phyloP scores from a whole-genome alignment of 495 filamentous ascomycete genomes.

The Lepraria neglecta region DNA sequence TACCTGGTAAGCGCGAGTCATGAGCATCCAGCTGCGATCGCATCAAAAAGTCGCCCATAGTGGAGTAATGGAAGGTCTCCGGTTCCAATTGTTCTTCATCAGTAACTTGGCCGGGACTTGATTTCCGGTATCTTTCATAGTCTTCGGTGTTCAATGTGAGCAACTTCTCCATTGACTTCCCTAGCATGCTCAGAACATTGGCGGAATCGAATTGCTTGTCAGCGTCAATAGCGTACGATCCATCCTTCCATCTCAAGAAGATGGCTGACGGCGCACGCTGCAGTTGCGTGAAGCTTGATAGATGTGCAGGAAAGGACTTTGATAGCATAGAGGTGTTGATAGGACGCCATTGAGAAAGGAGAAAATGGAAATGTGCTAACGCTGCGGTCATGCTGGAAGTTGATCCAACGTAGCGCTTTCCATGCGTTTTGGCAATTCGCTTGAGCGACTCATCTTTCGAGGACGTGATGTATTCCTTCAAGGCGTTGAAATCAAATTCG shows the following conservation, averaged over 20 bases:
- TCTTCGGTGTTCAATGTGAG: slow-evolving; percentile 75
- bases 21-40: slow-evolving; percentile 92
- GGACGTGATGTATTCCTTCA: slow-evolving; percentile 81
- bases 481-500: slow-evolving; percentile 84
- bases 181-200: slow-evolving; percentile 82
- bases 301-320: slow-evolving; percentile 51
- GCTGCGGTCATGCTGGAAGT: slow-evolving; percentile 92
- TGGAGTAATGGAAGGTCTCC: slow-evolving; percentile 85
- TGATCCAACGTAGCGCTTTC: slow-evolving; percentile 87
- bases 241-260: slow-evolving; percentile 79
- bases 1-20: slow-evolving; percentile 78
- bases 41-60: slow-evolving; percentile 84
- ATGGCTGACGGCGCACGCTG: slow-evolving; percentile 66
- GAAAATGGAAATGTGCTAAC: slow-evolving; percentile 85
- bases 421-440: slow-evolving; percentile 52
- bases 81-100: slow-evolving; percentile 56
- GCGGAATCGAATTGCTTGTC: slow-evolving; percentile 87
- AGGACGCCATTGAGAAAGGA: slow-evolving; percentile 75
- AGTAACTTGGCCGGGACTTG: slow-evolving; percentile 54
- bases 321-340: slow-evolving; percentile 63
- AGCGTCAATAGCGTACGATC: slow-evolving; percentile 90
- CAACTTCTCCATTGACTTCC: slow-evolving; percentile 92
- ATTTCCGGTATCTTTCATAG: slow-evolving; percentile 74
- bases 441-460: slow-evolving; percentile 70
- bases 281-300: slow-evolving; percentile 60